Conservation (phyloP, 805 yeast genomes). For the Pichia pseudocactophila region DNA sequence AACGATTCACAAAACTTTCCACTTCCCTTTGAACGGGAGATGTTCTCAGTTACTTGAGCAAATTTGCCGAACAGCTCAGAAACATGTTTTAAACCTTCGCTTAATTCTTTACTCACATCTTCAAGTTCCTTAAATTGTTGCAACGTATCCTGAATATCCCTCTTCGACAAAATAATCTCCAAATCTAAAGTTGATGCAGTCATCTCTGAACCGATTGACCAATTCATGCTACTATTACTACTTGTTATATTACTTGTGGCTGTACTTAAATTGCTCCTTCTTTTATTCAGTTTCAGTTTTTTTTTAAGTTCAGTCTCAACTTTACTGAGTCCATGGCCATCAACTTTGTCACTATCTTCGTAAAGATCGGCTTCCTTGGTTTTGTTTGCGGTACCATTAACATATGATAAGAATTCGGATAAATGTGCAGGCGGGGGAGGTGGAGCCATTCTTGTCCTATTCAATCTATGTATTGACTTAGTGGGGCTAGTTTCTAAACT, state of each 20-base stretch:
- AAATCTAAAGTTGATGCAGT: conserved; percentile 49
- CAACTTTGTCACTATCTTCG: neutral
- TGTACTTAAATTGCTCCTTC: neutral
- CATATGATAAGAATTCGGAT: conserved; percentile 50
- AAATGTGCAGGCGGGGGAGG: conserved; percentile 41
- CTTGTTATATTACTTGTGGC: conserved; percentile 3
- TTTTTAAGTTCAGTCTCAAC: neutral
- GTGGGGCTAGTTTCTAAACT: no score
- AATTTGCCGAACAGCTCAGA: conserved; percentile 23
- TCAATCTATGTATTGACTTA: neutral
- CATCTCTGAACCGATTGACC: conserved; percentile 13
- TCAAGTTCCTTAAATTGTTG: conserved; percentile 40
- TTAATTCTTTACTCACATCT: conserved; percentile 61
- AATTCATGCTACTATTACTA: conserved; percentile 3
- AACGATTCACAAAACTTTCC: conserved; percentile 55
- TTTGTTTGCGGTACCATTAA: conserved; percentile 25
- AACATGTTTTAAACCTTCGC: conserved; percentile 53
- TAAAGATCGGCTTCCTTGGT: neutral
- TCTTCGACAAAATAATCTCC: conserved; percentile 50
- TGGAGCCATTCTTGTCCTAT: conserved; percentile 5
- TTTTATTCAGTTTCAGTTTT: neutral
- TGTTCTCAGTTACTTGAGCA: conserved; percentile 4
- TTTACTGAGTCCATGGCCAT: neutral
- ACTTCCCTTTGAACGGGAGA: conserved; percentile 49
- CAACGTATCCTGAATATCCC: conserved; percentile 46